Conservation (phyloP, 257 asterid genomes). For the Solanum ossicruentum region DNA sequence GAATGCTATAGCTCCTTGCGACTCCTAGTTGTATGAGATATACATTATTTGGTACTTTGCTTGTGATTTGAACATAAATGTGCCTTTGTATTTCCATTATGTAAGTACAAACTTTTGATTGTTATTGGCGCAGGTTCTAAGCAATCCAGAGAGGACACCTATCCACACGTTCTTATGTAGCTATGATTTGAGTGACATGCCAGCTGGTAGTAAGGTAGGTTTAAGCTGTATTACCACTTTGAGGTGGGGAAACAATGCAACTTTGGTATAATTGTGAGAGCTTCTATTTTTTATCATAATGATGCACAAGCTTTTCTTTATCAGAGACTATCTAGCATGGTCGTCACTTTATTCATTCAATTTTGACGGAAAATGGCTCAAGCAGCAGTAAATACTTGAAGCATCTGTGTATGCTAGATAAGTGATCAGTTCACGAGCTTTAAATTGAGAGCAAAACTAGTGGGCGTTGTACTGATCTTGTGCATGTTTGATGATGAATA, state of each 20-base stretch:
- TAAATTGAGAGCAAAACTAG: background rate
- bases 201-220: conserved; percentile 82
- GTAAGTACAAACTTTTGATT: background rate
- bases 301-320: background rate
- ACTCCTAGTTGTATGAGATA: background rate
- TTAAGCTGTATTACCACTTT: background rate
- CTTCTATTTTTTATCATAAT: background rate
- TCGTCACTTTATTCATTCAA: background rate
- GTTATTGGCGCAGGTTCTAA: conserved; percentile 44
- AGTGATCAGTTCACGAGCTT: background rate
- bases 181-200: conserved; percentile 94
- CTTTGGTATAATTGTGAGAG: background rate
- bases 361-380: background rate
- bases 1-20: background rate
- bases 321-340: background rate
- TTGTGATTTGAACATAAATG: background rate
- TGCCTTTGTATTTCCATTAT: background rate
- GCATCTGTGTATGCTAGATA: background rate
- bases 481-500: background rate
- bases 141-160: conserved; percentile 95
- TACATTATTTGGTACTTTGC: background rate
- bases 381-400: background rate
- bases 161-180: conserved; percentile 78
- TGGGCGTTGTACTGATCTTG: background rate
- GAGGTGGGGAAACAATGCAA: background rate